Percentiles rank a stretch among this genome's conserved stretches.
Evolutionary conservation across 2,329 filamentous ascomycete genomes (phyloP).

Genomic region (Penicillium sp.): DNA sequence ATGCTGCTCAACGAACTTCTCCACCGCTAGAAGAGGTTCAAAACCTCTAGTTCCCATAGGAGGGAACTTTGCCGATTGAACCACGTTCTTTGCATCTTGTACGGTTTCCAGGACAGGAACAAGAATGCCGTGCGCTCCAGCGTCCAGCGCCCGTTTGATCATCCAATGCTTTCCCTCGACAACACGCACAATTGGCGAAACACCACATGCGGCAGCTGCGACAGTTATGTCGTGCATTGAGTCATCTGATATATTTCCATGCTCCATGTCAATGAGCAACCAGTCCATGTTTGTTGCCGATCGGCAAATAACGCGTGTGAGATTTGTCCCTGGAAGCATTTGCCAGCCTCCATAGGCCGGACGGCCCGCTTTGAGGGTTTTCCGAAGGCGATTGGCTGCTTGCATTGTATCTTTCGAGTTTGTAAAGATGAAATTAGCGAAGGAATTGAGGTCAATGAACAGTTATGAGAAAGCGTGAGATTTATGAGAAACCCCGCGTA

Average conservation of each 20-base stretch:
- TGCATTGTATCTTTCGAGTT: not conserved
- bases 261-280: conserved; percentile 28
- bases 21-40: conserved; percentile 55
- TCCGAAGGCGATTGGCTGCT: conserved; percentile 3
- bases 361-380: not conserved
- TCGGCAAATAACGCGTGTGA: conserved; percentile 11
- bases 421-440: too few relatives aligned
- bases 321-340: conserved; percentile 16
- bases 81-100: conserved; percentile 8
- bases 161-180: conserved; percentile 22
- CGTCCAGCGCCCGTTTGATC: conserved; percentile 33
- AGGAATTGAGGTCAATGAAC: too few relatives aligned
- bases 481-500: too few relatives aligned
- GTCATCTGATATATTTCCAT: conserved; percentile 26
- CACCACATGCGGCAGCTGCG: conserved; percentile 38
- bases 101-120: conserved; percentile 39
- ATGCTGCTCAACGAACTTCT: conserved; percentile 30
- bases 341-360: conserved; percentile 10
- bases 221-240: conserved; percentile 25
- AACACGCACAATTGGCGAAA: conserved; percentile 30
- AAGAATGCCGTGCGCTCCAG: conserved; percentile 33
- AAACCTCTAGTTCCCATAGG: conserved; percentile 14
- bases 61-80: conserved; percentile 20
- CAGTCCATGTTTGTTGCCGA: conserved; percentile 11
- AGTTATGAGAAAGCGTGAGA: too few relatives aligned